phyloP scores from a whole-genome alignment of 345 rosid genomes.

The Eucalyptus urophylla region DNA sequence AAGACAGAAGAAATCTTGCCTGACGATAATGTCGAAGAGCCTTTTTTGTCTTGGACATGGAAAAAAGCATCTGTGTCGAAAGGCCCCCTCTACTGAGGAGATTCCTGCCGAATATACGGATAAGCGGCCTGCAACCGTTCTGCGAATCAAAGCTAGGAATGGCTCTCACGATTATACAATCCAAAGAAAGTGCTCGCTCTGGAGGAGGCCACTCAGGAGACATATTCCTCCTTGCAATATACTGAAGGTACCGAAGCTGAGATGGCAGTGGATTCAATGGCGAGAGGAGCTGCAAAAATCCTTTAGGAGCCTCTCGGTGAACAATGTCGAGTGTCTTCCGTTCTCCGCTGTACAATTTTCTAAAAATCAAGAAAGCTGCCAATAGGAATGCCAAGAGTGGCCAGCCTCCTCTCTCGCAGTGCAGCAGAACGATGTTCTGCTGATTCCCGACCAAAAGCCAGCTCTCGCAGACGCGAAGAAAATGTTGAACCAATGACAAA shows the following conservation, averaged over 20 bases:
- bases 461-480: slow-evolving; percentile 75
- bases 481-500: slow-evolving; percentile 76
- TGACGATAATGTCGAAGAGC: slow-evolving; percentile 70
- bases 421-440: slow-evolving; percentile 74
- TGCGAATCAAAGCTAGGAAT: slow-evolving; percentile 84
- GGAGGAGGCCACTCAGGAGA: slow-evolving; percentile 98
- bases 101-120: slow-evolving; percentile 89
- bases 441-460: slow-evolving; percentile 75
- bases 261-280: slow-evolving; percentile 95
- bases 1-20: slow-evolving; percentile 22
- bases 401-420: slow-evolving; percentile 98
- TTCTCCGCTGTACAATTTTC: slow-evolving; percentile 69
- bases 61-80: slow-evolving; percentile 84
- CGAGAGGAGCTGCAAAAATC: slow-evolving; percentile 78
- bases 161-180: slow-evolving; percentile 79
- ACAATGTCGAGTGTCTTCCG: slow-evolving; percentile 82
- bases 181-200: slow-evolving; percentile 85
- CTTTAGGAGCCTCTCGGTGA: slow-evolving; percentile 96
- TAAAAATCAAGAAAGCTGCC: slow-evolving; percentile 76
- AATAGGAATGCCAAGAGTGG: slow-evolving; percentile 82
- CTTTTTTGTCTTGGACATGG: slow-evolving; percentile 70
- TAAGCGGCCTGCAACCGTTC: slow-evolving; percentile 88
- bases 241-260: slow-evolving; percentile 95
- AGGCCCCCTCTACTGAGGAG: slow-evolving; percentile 45
- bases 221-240: slow-evolving; percentile 79